Evolutionary conservation across 2,329 filamentous ascomycete genomes (phyloP), one percentile per base, ranked within the genome.

Genomic region (Ascochyta lentis): DNA sequence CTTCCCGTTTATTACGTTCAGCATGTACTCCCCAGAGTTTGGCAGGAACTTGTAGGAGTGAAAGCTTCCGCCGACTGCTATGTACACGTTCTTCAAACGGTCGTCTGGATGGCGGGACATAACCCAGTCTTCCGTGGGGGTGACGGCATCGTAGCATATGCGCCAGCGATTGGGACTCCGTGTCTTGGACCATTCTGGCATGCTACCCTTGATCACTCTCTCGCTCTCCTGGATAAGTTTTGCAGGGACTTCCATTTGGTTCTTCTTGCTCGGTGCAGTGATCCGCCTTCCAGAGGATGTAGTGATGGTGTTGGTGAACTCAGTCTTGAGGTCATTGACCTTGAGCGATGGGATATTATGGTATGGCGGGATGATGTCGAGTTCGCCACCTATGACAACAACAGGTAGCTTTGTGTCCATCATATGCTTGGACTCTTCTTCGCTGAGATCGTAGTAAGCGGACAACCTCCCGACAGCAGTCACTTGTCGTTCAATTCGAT

Each of bases 41-140:
- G 86, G 86, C 24, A 89, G 75, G 65, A 90, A 87, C 69, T 89
- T 88, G 81, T 83, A 88, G 27, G 83, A 82, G 66, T 89, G 86
- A 59, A 88, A 71, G 12, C 84, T 87, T 1, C 86, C 86, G 12
- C 84, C 86, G 0, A 83, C 83, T 0, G 86, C 86, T 23, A 89
- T 69, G 69, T 83, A 87, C 13, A 89, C 71, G 55, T 84, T 84
- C 69, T 68, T 19, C 66, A 82, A 62, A 9, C 78, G 72, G 6
- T 78, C 71, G 57, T 84, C 78, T 2, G 84, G 80, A 66, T 83
- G 80, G 27, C 60, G 70, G 7, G 81, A 80, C 63, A 89, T 82
- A 49, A 89, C 76, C 63, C 86, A 86, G 66, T 88, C 85, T 69
- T 88, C 84, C 8, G 81, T 84, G 0, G 84, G 84, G 2, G 84